Evolutionary conservation across 225 moss, liverwort and hornwort genomes (phyloP).

Genomic region (Physcomitrellopsis africana): DNA sequence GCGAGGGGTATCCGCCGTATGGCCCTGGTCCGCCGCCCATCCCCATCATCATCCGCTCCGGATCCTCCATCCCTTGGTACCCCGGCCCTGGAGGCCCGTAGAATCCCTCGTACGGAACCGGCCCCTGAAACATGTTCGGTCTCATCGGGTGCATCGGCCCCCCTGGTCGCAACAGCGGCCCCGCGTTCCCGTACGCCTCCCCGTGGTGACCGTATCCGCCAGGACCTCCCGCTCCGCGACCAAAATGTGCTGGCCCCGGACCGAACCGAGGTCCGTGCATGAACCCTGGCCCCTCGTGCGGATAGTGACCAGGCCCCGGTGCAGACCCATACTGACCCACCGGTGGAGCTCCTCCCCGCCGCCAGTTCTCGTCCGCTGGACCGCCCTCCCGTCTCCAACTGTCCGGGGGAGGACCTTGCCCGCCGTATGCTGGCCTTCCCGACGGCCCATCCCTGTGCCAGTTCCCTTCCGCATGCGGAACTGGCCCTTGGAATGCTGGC

Average conservation of each 20-base stretch:
- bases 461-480: constrained; percentile 63
- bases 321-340: constrained; percentile 85
- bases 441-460: constrained; percentile 85
- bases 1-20: constrained; percentile 64
- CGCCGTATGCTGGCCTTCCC: constrained; percentile 63
- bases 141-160: constrained; percentile 87
- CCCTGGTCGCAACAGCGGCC: constrained; percentile 68
- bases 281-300: constrained; percentile 84
- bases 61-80: constrained; percentile 80
- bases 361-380: constrained; percentile 90
- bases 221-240: constrained; percentile 76
- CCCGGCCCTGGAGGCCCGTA: constrained; percentile 78
- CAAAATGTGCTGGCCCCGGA: constrained; percentile 72
- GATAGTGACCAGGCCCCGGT: constrained; percentile 79
- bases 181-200: constrained; percentile 83
- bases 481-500: constrained; percentile 62
- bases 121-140: constrained; percentile 85
- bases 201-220: constrained; percentile 82
- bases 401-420: constrained; percentile 60
- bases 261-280: constrained; percentile 89
- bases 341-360: constrained; percentile 79
- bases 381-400: constrained; percentile 92
- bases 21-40: constrained; percentile 64
- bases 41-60: constrained; percentile 86
- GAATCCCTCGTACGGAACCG: constrained; percentile 81